Percentiles rank a stretch among this genome's conserved stretches.
phyloP scores from a whole-genome alignment of 495 filamentous ascomycete species.

The Echria macrotheca region DNA sequence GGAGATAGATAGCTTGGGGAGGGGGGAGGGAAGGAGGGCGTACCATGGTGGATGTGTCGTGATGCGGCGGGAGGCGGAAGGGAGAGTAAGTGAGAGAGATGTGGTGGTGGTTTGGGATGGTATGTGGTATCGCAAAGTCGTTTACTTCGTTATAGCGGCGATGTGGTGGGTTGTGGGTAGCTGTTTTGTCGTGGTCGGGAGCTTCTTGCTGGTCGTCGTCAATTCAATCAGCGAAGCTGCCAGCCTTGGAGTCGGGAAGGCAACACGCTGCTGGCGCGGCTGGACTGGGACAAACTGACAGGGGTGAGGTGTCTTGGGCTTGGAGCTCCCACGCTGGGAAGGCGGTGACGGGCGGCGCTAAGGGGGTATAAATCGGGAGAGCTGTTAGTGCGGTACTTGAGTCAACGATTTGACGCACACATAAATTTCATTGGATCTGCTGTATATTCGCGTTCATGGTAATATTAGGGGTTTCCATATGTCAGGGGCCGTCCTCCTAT shows the following conservation, averaged over 20 bases:
- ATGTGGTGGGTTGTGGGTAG: not conserved
- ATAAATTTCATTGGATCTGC: no score
- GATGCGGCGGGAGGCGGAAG: no score
- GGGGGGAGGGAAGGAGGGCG: not conserved
- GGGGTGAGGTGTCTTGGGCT: not conserved
- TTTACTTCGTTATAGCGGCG: no score
- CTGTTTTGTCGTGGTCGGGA: not conserved
- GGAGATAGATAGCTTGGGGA: not conserved
- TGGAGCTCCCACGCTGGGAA: constrained; percentile 1
- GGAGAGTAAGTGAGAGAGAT: no score
- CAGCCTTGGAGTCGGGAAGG: constrained; percentile 27
- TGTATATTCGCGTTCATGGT: no score
- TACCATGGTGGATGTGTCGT: constrained; percentile 26
- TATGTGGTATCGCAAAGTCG: no score
- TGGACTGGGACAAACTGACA: constrained; percentile 13
- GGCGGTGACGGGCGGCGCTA: constrained; percentile 23
- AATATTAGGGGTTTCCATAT: no score
- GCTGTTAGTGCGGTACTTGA: not conserved
- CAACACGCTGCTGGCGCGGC: constrained; percentile 40
- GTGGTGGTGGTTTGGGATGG: no score
- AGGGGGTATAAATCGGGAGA: not conserved
- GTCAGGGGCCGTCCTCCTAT: no score
- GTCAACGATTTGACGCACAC: no score
- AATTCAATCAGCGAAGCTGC: no score
- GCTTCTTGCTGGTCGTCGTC: constrained; percentile 1